These are phyloP conservation scores for Rachicladosporium sp. DNA, from an alignment of 2,329 filamentous ascomycete species.

Conservation along the genomic window DNA sequence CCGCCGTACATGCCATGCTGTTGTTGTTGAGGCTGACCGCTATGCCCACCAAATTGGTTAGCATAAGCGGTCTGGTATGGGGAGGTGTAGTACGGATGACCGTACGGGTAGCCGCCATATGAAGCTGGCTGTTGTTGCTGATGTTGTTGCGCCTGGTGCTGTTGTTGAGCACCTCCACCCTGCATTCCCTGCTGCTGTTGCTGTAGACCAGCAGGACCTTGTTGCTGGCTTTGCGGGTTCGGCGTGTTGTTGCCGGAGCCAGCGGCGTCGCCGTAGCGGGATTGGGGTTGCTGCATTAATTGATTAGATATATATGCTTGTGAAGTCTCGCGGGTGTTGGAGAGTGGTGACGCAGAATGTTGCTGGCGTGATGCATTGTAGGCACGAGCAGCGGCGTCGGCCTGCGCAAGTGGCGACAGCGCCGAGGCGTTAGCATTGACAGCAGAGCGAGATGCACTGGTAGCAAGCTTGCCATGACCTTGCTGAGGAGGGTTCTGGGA, in stretches of 20 bases:
- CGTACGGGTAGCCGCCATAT: constrained; percentile 47
- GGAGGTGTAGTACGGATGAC: constrained; percentile 47
- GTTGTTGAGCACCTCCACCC: constrained; percentile 12
- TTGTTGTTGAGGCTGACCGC: no score
- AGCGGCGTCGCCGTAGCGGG: constrained; percentile 62
- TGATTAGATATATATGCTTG: constrained; percentile 20
- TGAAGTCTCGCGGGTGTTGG: background rate
- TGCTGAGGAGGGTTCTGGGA: background rate
- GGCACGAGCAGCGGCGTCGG: no score
- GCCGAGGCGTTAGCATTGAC: no score
- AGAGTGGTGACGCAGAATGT: background rate
- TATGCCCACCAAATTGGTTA: constrained; percentile 41
- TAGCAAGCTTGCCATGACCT: no score
- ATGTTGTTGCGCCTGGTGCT: constrained; percentile 37
- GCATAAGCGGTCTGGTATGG: constrained; percentile 53
- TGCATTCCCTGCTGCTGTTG: constrained; percentile 9
- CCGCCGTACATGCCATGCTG: constrained; percentile 13
- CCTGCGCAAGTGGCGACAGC: no score
- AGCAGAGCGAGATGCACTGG: no score
- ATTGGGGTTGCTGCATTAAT: constrained; percentile 39
- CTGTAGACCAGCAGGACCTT: constrained; percentile 33
- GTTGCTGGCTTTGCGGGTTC: constrained; percentile 56
- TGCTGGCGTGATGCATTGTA: no score
- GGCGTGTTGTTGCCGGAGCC: constrained; percentile 86
- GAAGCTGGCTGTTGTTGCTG: constrained; percentile 22